Percentiles rank a stretch among this genome's conserved stretches.
Evolutionary conservation across 805 yeast genomes (phyloP).

Genomic region (Nakazawaea siamensis): DNA sequence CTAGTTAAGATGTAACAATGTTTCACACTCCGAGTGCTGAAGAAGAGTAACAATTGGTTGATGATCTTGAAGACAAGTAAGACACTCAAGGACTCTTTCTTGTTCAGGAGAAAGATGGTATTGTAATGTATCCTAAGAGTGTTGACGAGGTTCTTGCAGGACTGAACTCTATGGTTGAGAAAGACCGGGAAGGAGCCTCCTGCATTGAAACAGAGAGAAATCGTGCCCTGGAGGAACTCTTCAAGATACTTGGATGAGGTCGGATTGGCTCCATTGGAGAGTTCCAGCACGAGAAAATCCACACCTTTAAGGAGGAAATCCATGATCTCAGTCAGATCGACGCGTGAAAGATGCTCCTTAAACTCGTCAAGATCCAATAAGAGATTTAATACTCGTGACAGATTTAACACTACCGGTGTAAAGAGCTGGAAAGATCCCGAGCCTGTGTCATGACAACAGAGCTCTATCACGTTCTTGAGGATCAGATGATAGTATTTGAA

Average conservation of each 20-base stretch:
- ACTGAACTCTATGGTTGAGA: background rate
- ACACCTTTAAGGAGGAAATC: slow-evolving; percentile 12
- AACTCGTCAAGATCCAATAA: slow-evolving; percentile 18
- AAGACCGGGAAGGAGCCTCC: slow-evolving; percentile 1
- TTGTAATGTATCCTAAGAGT: background rate
- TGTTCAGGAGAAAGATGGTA: slow-evolving; percentile 7
- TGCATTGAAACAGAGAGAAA: slow-evolving; percentile 17
- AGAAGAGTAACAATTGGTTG: slow-evolving; percentile 34
- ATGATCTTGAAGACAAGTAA: slow-evolving; percentile 31
- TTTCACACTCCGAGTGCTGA: slow-evolving; percentile 31
- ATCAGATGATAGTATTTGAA: slow-evolving; percentile 20
- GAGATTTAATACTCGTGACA: slow-evolving; percentile 19
- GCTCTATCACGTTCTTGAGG: slow-evolving; percentile 6
- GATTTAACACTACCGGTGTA: slow-evolving; percentile 22
- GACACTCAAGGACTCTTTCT: slow-evolving; percentile 18
- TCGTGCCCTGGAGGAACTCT: slow-evolving; percentile 14
- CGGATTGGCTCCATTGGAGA: background rate
- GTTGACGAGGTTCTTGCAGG: no score
- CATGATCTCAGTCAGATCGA: slow-evolving; percentile 14
- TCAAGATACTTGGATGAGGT: slow-evolving; percentile 14
- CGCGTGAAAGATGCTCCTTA: slow-evolving; percentile 17
- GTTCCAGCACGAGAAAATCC: slow-evolving; percentile 6
- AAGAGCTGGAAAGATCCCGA: slow-evolving; percentile 11
- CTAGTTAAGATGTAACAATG: slow-evolving; percentile 29
- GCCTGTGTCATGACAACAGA: slow-evolving; percentile 10